Base-by-base conservation (phyloP, 768 basidiomycete genomes). In the Gymnopilus junonius region DNA sequence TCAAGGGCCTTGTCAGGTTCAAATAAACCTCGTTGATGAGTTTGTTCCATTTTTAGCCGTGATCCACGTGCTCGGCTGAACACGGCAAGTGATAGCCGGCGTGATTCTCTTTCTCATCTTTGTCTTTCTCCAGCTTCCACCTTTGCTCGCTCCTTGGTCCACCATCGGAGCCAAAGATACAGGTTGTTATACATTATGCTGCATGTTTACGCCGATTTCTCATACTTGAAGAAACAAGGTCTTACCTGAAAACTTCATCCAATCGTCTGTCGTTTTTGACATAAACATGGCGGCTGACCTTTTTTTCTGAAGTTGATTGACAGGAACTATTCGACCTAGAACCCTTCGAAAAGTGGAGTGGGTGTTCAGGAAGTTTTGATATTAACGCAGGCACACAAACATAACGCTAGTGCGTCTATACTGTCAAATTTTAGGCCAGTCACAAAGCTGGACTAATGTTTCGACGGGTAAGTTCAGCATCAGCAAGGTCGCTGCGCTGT, bases 1-100 rank as follows among this genome's bases (percentile, higher is more conserved):
- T 55, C 54, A 55, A 29, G 27, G 48, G 21, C 40, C 17, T 37
- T 55, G 54, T 55, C 54, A 55, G n/a, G 54, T 40, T 55, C 34
- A 55, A 55, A 20, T 21, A 40, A 40, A 37, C 35, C 15, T 39
- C 54, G 39, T 39, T 37, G 39, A 37, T 55, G 37, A 35, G 39
- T 37, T 55, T 55, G 54, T 55, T 35, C 54, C 35, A 55, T 40
- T 40, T 37, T 55, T 55, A 55, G 35, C 25, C 5, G 17, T 40
- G 35, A 17, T 29, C 54, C 54, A 55, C 54, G 54, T 55, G 54
- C 8, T 40, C 53, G 53, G 53, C 53, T 35, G 8, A 6, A 8
- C 4, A 40, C 54, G 54, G 54, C 54, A 55, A 55, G 23, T 51
- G 48, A 31, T 50, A 21, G 0, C 54, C 54, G 54, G 54, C 17